phyloP scores from a whole-genome alignment of 2,329 filamentous ascomycete genomes.

The Penicillium sp. region DNA sequence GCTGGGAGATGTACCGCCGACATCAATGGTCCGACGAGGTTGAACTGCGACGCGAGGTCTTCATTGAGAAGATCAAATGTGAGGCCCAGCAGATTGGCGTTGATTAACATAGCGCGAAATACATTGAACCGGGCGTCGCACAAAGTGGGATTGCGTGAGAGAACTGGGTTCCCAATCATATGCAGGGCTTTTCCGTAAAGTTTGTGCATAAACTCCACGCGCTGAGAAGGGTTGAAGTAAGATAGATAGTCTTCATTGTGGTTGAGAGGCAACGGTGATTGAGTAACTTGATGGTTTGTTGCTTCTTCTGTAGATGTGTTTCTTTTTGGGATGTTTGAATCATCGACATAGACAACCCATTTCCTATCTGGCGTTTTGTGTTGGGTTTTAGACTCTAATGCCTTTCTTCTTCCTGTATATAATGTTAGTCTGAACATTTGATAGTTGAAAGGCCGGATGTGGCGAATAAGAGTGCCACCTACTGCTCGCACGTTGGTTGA shows the following conservation, averaged over 20 bases:
- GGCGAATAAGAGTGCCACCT: slow-evolving; percentile 2
- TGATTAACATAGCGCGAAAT: slow-evolving; percentile 13
- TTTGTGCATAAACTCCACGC: neutral
- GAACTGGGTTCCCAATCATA: neutral
- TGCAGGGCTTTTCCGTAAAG: neutral
- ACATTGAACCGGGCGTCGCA: slow-evolving; percentile 10
- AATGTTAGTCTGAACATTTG: neutral
- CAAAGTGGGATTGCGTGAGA: neutral
- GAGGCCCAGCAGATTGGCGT: slow-evolving; percentile 18
- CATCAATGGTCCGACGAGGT: slow-evolving; percentile 14
- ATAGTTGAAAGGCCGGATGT: neutral
- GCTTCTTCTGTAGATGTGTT: neutral
- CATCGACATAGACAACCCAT: slow-evolving; percentile 21
- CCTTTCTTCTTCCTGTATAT: slow-evolving; percentile 17
- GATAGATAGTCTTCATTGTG: too few relatives aligned
- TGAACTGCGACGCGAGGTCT: slow-evolving; percentile 22
- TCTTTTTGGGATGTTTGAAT: neutral
- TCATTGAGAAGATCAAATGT: slow-evolving; percentile 15
- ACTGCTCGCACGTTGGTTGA: slow-evolving; percentile 27
- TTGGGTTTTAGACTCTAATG: slow-evolving; percentile 3
- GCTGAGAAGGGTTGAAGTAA: too few relatives aligned
- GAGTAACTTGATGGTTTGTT: neutral
- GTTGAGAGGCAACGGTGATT: neutral
- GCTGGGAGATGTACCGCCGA: slow-evolving; percentile 14
- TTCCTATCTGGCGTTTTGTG: neutral